These are phyloP conservation scores for Solanum chiquidenum DNA, from an alignment of 257 asterid species.

Conservation along the genomic window DNA sequence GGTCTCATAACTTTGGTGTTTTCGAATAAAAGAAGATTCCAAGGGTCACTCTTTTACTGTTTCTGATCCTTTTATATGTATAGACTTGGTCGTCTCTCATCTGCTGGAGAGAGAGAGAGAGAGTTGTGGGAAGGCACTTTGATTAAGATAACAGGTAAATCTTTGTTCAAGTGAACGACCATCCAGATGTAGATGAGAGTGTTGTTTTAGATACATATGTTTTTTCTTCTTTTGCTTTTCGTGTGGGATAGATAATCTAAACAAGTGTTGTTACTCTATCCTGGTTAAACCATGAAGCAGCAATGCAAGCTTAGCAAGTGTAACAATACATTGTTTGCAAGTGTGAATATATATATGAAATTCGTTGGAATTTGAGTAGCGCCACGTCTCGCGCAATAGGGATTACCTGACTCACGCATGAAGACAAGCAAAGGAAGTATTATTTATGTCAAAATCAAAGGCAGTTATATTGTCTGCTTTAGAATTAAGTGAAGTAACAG, in stretches of 20 bases:
- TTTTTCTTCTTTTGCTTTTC: neutral
- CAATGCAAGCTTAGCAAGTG: neutral
- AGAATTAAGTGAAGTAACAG: neutral
- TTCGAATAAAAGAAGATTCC: neutral
- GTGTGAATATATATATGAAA: neutral
- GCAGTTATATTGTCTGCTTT: neutral
- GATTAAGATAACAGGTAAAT: neutral
- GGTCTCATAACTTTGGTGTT: neutral
- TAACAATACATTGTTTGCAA: neutral
- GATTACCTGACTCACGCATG: neutral
- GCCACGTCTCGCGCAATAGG: neutral
- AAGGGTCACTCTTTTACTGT: neutral
- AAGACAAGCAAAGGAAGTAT: neutral
- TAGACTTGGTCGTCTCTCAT: neutral
- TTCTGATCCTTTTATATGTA: neutral
- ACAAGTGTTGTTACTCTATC: neutral
- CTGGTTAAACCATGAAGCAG: neutral
- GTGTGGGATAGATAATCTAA: neutral
- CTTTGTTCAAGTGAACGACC: neutral
- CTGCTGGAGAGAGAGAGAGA: neutral
- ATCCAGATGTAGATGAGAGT: neutral
- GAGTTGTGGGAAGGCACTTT: neutral
- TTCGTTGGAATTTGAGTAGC: neutral
- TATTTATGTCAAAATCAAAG: neutral
- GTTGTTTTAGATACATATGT: neutral